phyloP scores from a whole-genome alignment of 164 flowering plant species.

The Vitis labrusca region DNA sequence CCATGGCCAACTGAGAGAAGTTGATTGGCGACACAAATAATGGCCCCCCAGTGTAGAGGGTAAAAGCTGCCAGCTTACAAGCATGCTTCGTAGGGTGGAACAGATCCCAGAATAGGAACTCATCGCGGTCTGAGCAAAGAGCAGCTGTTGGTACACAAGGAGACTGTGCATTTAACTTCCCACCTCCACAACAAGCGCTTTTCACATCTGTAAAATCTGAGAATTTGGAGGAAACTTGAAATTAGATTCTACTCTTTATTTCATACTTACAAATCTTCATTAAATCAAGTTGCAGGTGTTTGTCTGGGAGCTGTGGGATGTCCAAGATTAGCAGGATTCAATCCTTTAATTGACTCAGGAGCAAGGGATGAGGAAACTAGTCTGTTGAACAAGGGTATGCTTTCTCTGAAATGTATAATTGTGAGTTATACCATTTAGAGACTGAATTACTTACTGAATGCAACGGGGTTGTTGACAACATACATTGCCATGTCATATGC shows the following conservation, averaged over 20 bases:
- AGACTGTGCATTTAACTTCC: conserved; percentile 7
- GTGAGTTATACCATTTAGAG: too few species aligned
- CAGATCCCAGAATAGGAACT: conserved; percentile 34
- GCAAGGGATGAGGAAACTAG: too few species aligned
- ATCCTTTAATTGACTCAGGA: too few species aligned
- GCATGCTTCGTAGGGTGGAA: conserved; percentile 33
- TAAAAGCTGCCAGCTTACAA: conserved; percentile 17
- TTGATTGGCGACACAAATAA: conserved; percentile 19
- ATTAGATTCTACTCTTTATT: too few species aligned
- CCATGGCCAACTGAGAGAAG: conserved; percentile 16
- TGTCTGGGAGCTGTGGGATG: too few species aligned
- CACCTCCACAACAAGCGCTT: conserved; percentile 27
- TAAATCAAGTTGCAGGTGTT: too few species aligned
- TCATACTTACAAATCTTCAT: too few species aligned
- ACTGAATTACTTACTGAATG: conserved; percentile 4
- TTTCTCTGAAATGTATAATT: too few species aligned
- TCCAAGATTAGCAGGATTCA: too few species aligned
- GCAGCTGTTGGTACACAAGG: conserved; percentile 1
- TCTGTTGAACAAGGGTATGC: too few species aligned
- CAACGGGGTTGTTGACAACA: conserved; percentile 7
- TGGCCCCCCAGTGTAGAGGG: conserved; percentile 9
- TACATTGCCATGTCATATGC: conserved; percentile 4
- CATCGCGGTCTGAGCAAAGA: conserved; percentile 14
- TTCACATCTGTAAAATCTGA: conserved; percentile 13
- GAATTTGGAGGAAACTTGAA: not conserved